Conservation (phyloP, 208 protist species). For the Acanthamoeba healyi region DNA sequence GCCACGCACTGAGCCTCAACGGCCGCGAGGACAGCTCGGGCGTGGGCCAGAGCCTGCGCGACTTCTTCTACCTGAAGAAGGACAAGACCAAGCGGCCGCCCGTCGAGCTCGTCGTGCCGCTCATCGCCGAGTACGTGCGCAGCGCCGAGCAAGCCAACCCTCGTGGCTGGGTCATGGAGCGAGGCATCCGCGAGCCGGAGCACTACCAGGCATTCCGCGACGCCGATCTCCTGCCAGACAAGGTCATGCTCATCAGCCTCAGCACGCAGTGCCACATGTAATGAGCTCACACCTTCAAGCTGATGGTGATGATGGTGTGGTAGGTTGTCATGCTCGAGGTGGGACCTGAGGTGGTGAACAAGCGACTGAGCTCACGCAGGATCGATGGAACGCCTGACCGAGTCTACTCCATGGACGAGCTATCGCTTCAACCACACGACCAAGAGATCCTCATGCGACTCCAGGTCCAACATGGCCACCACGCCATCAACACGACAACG, state of each 20-base stretch:
- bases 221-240: conserved; percentile 22
- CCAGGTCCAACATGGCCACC: too few species aligned
- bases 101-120: conserved; percentile 48
- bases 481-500: too few species aligned
- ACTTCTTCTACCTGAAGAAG: conserved; percentile 73
- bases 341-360: background rate
- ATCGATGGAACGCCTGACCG: background rate
- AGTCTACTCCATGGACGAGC: background rate
- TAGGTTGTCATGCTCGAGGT: conserved; percentile 50
- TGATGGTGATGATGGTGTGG: too few species aligned
- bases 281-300: too few species aligned
- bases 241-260: background rate
- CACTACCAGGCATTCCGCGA: conserved; percentile 25
- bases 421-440: background rate
- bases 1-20: background rate
- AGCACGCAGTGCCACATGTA: too few species aligned
- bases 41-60: conserved; percentile 19
- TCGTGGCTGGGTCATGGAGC: conserved; percentile 66
- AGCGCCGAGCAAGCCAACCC: conserved; percentile 5
- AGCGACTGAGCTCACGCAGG: background rate
- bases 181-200: conserved; percentile 32
- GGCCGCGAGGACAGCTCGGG: background rate
- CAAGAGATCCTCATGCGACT: background rate
- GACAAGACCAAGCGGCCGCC: conserved; percentile 52
- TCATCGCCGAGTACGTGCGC: conserved; percentile 32